These are phyloP conservation scores for Iris pallida DNA, from an alignment of 116 monocot species.

Conservation along the genomic window DNA sequence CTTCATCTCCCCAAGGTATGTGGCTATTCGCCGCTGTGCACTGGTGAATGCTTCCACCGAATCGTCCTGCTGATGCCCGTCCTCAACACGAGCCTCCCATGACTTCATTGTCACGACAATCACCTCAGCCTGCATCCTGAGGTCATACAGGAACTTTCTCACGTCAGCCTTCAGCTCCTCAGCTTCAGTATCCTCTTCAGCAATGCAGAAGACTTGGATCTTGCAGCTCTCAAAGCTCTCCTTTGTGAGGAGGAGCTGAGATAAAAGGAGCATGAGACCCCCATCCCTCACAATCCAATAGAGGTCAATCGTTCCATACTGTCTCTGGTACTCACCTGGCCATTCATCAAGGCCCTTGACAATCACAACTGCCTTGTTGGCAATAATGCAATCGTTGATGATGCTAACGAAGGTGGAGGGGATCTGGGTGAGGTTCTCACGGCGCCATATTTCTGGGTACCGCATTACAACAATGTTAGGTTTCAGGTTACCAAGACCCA, in stretches of 20 bases:
- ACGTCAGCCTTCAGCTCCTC: conserved; percentile 88
- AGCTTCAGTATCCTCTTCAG: conserved; percentile 89
- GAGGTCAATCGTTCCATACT: conserved; percentile 90
- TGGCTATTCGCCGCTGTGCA: conserved; percentile 56
- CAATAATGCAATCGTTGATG: conserved; percentile 93
- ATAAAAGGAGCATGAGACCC: conserved; percentile 87
- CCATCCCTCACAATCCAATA: conserved; percentile 98
- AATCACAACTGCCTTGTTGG: conserved; percentile 93
- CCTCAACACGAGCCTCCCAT: conserved; percentile 56
- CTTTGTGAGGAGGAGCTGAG: conserved; percentile 89
- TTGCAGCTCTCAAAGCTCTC: conserved; percentile 91
- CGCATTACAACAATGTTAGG: conserved; percentile 97
- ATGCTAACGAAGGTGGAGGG: conserved; percentile 91
- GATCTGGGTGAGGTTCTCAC: conserved; percentile 81
- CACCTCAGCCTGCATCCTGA: conserved; percentile 93
- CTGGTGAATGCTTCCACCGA: conserved; percentile 58
- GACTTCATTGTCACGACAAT: conserved; percentile 83
- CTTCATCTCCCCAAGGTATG: conserved; percentile 64
- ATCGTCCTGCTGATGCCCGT: conserved; percentile 49
- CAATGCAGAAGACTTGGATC: conserved; percentile 96
- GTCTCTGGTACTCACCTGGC: conserved; percentile 93
- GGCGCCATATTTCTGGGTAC: conserved; percentile 94
- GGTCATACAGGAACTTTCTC: conserved; percentile 89
- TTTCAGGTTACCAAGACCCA: conserved; percentile 95
- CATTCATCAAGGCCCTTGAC: conserved; percentile 98